Base-by-base conservation (phyloP, 2,329 filamentous ascomycete genomes). In the Fusarium sp. region DNA sequence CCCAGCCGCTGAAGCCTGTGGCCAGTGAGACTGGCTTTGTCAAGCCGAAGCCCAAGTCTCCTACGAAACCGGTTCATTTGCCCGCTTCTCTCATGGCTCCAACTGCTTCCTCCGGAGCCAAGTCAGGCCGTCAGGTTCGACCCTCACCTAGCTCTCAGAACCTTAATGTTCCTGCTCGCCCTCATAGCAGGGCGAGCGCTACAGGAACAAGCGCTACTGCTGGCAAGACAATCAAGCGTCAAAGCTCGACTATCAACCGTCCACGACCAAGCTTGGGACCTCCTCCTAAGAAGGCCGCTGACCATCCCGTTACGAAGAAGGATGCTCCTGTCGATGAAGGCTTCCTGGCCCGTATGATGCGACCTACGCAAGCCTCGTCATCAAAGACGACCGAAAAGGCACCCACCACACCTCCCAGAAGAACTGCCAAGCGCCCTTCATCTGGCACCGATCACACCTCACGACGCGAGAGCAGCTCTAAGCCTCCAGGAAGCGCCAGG, bases 331-430 rank as follows among this genome's bases (percentile, higher is more conserved):
- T 91, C 1, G 90, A 92, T 68, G 89, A 92, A 69, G 80, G 88
- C 13, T 94, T 94, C 79, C 81, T 94, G 25, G 91, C 90, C n/a
- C 87, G 91, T 57, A 93, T 94, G 91, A 93, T 90, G 88, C 84
- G 91, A 40, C 91, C 91, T 2, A 94, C 91, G 0, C 86, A 90
- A 46, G 83, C 87, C 49, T 92, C 89, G 5, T 85, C 89, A 8
- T 89, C 84, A 68, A 93, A 92, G 80, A 85, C 86, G 0, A 82
- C 86, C 3, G 90, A 92, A 5, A 93, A 91, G 79, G 77, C 77
- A 1, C 79, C 83, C 2, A 69, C 79, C 0, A 86, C 85, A 0
- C 85, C 86, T 2, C 85, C 86, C 0, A 80, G 81, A 61, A 85
- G 81, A 68, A 65, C 74, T 25, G 60, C 66, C 8, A 69, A 69